phyloP scores from a whole-genome alignment of 805 yeast species.

The Kluyveromyces dobzhanskii region DNA sequence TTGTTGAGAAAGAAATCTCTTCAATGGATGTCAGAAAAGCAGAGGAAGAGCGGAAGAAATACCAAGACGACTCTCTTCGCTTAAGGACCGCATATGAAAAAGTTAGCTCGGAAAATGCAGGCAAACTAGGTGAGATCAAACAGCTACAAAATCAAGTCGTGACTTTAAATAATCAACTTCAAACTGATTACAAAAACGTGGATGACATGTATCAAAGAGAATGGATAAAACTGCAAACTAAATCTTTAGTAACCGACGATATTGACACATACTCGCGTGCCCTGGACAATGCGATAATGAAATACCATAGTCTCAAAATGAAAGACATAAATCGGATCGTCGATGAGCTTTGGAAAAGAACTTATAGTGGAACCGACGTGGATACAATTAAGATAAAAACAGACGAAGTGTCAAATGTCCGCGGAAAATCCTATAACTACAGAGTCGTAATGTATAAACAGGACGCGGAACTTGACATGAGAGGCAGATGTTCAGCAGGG shows the following conservation, averaged over 20 bases:
- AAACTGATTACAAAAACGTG: slow-evolving; percentile 62
- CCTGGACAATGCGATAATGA: slow-evolving; percentile 88
- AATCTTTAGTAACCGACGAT: slow-evolving; percentile 70
- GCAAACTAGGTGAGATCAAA: slow-evolving; percentile 75
- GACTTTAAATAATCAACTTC: slow-evolving; percentile 48
- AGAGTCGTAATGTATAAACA: slow-evolving; percentile 93
- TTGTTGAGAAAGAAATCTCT: slow-evolving; percentile 33
- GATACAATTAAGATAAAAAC: slow-evolving; percentile 82
- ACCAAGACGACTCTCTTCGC: slow-evolving; percentile 47
- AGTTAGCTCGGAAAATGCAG: slow-evolving; percentile 59
- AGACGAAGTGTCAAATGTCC: slow-evolving; percentile 43
- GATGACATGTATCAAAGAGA: slow-evolving; percentile 57
- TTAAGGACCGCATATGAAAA: slow-evolving; percentile 43
- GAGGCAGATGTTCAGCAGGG: slow-evolving; percentile 98
- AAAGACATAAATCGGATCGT: slow-evolving; percentile 79
- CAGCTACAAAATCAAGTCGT: slow-evolving; percentile 70
- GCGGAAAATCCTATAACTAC: slow-evolving; percentile 73
- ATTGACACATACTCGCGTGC: slow-evolving; percentile 75
- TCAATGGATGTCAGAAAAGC: slow-evolving; percentile 50
- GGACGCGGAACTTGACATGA: slow-evolving; percentile 89
- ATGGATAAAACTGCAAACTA: slow-evolving; percentile 69
- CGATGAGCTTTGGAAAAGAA: slow-evolving; percentile 88
- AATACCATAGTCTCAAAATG: slow-evolving; percentile 86
- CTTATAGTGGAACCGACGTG: slow-evolving; percentile 92
- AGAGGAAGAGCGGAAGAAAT: slow-evolving; percentile 48